Base-by-base conservation (phyloP, 2,329 filamentous ascomycete species). In the Talaromyces sp. region DNA sequence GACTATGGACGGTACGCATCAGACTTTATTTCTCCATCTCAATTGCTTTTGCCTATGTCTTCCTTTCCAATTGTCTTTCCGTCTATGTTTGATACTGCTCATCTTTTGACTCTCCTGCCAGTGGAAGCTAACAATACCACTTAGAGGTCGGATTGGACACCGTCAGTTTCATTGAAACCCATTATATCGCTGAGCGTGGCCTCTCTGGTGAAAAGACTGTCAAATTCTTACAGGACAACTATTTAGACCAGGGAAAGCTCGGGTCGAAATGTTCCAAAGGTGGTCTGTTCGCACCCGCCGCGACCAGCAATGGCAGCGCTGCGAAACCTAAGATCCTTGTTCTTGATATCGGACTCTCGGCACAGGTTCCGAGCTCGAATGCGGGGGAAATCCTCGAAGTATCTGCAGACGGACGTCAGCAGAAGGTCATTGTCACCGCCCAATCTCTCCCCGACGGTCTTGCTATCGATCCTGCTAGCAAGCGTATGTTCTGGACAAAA, bases 101-200 rank as follows among this genome's bases (percentile, higher is more conserved):
- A 22, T 22, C 22, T 22, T 22, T 22, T 22, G 22, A 22, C 22
- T 22, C 22, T 22, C 22, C 22, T 22, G 2, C 22, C 22, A 22
- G 22, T 22, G 22, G 22, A 22, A 22, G 22, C 22, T 22, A 22
- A 22, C 22, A 22, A 22, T 22, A 22, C 22, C 11, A 19, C 30
- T 8, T 36, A 71, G 69, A 72, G 9, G 78, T 84, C 25, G 82
- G 82, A 0, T 71, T 85, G 0, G 82, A 85, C 58, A 84, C 81
- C 0, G 81, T 84, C 3, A 74, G 78, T 0, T 77, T 82, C 56
- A 84, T 85, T 57, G 82, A 85, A 62, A 65, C 78, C 30, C 79
- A 84, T 62, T 84, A 85, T 66, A 73, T 84, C 59, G 64, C 75
- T 2, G 82, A 84, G 66, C 78, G 82, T 4, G 73, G 75, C 0